A percentile compares a stretch with the other conserved stretches of the same genome.
Conservation (phyloP, 2,329 filamentous ascomycete species). For the Zymoseptoria brevis region DNA sequence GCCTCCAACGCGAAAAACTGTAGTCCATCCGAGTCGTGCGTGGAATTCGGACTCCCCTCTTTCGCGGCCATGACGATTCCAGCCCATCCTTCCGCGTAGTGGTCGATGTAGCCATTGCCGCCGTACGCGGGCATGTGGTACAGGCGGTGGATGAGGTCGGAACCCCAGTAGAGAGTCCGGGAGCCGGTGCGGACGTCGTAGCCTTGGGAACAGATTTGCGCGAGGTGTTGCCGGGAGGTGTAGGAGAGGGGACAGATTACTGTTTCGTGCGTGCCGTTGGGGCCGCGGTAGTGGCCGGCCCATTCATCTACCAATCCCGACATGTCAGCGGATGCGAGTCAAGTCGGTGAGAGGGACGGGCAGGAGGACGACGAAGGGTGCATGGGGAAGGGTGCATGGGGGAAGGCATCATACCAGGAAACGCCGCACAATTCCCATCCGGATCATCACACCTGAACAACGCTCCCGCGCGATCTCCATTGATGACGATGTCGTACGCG, state of each 20-base stretch:
- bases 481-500: constrained; percentile 54
- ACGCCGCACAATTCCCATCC: constrained; percentile 51
- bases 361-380: no score
- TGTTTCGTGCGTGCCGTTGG: constrained; percentile 57
- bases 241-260: constrained; percentile 62
- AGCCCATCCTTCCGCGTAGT: constrained; percentile 54
- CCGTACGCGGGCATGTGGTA: constrained; percentile 56
- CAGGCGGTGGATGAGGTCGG: constrained; percentile 59
- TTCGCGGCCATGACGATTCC: constrained; percentile 48
- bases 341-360: no score
- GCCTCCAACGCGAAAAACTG: constrained; percentile 63
- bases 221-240: constrained; percentile 48
- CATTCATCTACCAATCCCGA: constrained; percentile 30
- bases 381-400: no score
- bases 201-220: constrained; percentile 53
- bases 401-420: constrained; percentile 6
- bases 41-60: constrained; percentile 42
- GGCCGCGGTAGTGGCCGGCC: constrained; percentile 61
- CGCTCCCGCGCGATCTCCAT: constrained; percentile 49
- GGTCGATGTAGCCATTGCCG: constrained; percentile 49
- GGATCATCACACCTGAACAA: constrained; percentile 62
- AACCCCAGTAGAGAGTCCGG: constrained; percentile 57
- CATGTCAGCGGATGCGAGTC: neutral
- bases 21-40: constrained; percentile 53
- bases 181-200: constrained; percentile 49